phyloP scores from a whole-genome alignment of 345 rosid genomes.

The Salix brachista region DNA sequence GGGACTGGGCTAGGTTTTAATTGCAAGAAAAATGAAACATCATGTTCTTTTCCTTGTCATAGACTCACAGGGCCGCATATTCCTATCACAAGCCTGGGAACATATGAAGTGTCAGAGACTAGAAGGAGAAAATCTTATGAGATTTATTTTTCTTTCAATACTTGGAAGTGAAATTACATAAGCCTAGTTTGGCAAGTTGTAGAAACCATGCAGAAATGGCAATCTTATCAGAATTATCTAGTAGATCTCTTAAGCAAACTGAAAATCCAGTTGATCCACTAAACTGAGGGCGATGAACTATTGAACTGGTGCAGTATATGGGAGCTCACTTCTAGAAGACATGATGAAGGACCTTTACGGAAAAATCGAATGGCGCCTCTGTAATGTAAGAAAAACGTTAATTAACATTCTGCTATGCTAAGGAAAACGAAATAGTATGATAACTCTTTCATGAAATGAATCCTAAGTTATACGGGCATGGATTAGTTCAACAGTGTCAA shows the following conservation, averaged over 20 bases:
- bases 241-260: not conserved
- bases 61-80: not conserved
- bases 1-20: not conserved
- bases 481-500: not conserved
- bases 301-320: not conserved
- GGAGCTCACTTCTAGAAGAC: conserved; percentile 64
- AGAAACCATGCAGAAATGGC: conserved; percentile 1
- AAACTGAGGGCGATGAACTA: not conserved
- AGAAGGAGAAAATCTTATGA: not conserved
- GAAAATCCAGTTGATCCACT: not conserved
- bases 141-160: not conserved
- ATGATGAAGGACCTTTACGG: conserved; percentile 70
- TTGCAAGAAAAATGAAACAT: not conserved
- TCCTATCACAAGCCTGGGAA: not conserved
- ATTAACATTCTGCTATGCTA: not conserved
- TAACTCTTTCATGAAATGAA: not conserved
- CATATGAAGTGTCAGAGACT: not conserved
- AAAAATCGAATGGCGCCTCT: conserved; percentile 86
- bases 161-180: not conserved
- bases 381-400: conserved; percentile 22
- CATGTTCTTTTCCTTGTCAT: not conserved
- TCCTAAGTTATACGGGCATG: not conserved
- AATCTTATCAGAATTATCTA: not conserved
- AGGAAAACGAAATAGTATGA: too few species aligned
- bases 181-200: not conserved